Evolutionary conservation across 1,139 yeast genomes (phyloP).

Genomic region (Debaryomyces fabryi): DNA sequence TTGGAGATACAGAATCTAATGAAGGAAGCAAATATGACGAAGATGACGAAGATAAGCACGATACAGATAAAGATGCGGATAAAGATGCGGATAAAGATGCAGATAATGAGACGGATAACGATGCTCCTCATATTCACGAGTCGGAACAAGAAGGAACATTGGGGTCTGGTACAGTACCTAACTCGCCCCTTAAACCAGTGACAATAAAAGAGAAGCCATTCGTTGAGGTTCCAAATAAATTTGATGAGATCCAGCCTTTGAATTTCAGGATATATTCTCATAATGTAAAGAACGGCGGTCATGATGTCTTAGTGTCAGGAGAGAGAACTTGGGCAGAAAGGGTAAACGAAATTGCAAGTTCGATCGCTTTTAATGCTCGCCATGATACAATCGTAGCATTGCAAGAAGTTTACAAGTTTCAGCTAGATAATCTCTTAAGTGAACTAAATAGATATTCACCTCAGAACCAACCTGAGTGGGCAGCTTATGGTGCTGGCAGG

Average conservation of each 20-base stretch:
- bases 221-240: slow-evolving; percentile 20
- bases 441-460: slow-evolving; percentile 29
- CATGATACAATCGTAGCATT: slow-evolving; percentile 34
- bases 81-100: no score
- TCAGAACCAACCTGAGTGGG: slow-evolving; percentile 31
- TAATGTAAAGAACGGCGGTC: slow-evolving; percentile 41
- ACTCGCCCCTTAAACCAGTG: slow-evolving; percentile 16
- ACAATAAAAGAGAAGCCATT: slow-evolving; percentile 20
- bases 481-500: slow-evolving; percentile 37
- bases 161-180: slow-evolving; percentile 13
- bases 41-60: background rate
- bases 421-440: slow-evolving; percentile 33
- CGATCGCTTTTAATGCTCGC: slow-evolving; percentile 31
- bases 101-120: slow-evolving; percentile 21
- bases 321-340: slow-evolving; percentile 37
- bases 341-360: slow-evolving; percentile 25
- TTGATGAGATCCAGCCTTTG: slow-evolving; percentile 20
- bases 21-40: background rate
- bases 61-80: background rate
- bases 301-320: slow-evolving; percentile 28
- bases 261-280: slow-evolving; percentile 41
- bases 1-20: slow-evolving; percentile 22
- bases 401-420: slow-evolving; percentile 41
- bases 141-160: slow-evolving; percentile 16
- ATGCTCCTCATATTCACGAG: slow-evolving; percentile 19